These are phyloP conservation scores for Plectranthus barbatus DNA, from an alignment of 257 asterid genomes.

Conservation along the genomic window DNA sequence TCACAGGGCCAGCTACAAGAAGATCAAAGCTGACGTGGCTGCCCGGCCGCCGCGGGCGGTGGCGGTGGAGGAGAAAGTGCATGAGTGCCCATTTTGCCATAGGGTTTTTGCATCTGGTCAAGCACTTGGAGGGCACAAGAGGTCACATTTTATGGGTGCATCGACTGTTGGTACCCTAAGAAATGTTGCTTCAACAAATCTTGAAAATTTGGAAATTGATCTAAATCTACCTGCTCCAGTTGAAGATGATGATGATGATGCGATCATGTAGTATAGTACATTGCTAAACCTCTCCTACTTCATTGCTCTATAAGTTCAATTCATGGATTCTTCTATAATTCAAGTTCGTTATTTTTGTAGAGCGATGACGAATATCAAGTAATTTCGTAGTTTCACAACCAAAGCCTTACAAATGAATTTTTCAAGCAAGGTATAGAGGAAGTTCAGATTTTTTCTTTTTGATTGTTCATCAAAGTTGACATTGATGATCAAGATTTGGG, in stretches of 20 bases:
- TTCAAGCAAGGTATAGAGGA: neutral
- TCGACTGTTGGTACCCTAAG: neutral
- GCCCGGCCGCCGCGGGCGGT: neutral
- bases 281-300: too few species aligned
- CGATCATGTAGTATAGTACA: too few species aligned
- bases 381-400: too few species aligned
- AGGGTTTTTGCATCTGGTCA: slow-evolving; percentile 76
- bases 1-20: slow-evolving; percentile 77
- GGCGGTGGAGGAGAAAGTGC: slow-evolving; percentile 35
- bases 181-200: slow-evolving; percentile 20
- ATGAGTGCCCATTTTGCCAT: slow-evolving; percentile 59
- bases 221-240: slow-evolving; percentile 61
- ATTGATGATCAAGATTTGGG: too few species aligned
- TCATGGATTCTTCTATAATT: too few species aligned
- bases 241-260: slow-evolving; percentile 39
- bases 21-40: slow-evolving; percentile 17
- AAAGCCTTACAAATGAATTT: neutral
- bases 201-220: slow-evolving; percentile 37
- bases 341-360: too few species aligned
- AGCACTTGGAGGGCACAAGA: slow-evolving; percentile 84
- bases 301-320: too few species aligned
- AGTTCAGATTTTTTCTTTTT: neutral
- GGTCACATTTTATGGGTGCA: slow-evolving; percentile 50
- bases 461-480: neutral
- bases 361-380: too few species aligned